Evolutionary conservation across 495 filamentous ascomycete species (phyloP), one percentile per base, ranked within the genome.

Genomic region (Geopyxis carbonaria): DNA sequence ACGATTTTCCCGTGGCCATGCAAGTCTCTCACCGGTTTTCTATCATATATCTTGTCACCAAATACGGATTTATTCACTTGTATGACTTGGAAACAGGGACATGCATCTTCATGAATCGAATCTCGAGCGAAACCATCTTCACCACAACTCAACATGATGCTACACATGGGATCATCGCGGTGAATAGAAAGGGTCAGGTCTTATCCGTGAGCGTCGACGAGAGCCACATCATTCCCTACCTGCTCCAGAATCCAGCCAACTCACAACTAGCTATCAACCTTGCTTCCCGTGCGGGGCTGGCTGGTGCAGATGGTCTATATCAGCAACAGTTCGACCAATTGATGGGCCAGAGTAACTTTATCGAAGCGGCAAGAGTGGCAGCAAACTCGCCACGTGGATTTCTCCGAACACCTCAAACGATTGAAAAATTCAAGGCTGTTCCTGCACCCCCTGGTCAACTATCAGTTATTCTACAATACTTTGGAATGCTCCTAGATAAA

Each of bases 91-190:
- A 95, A 64, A 87, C 81, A 4, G 89, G 81, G 23, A 82, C 80
- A n/a, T 89, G 84, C 56, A 87, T 99, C 55, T 99, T 93, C 72
- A 93, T 99, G 86, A 95, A 99, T 63, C 79, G 89, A 36, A 99
- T 99, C 53, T 99, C 89, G 15, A 91, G 84, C 63, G 89, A 99
- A 56, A 99, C 89, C 0, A 95, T 99, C 54, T 99, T 99, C 63
- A 86, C 85, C 11, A 93, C 85, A 9, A 75, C 84, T 4, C 62
- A 75, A 10, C 87, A 95, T 55, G 69, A 68, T n/a, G 76, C 85
- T 1, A 83, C 80, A 18, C 72, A 72, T 40, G 89, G 89, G 49
- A 75, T 94, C 44, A 68, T 93, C n/a, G 85, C 85, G 38, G 81
- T 99, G 42, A 99, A 99, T 59, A 73, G 91, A 40, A 93, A 93